These are phyloP conservation scores for Trichoderma orchidacearum DNA, from an alignment of 495 filamentous ascomycete genomes.

Conservation along the genomic window DNA sequence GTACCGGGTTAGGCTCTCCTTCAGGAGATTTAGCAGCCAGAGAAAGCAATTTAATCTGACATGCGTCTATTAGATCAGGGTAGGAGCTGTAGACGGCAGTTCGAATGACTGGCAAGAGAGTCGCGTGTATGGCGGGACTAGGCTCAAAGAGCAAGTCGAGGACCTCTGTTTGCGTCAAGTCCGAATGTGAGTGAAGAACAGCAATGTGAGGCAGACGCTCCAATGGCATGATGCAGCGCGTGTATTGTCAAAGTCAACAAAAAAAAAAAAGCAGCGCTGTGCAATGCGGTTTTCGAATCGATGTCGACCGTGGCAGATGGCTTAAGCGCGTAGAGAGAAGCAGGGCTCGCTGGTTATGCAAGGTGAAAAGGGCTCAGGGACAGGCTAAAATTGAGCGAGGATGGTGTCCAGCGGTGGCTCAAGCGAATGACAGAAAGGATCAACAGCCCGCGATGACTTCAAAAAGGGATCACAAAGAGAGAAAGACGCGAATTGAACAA, in stretches of 20 bases:
- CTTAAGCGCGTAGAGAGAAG: no score
- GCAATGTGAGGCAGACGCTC: conserved; percentile 35
- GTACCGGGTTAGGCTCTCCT: conserved; percentile 6
- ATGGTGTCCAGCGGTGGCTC: no score
- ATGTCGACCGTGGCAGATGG: no score
- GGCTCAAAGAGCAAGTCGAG: conserved; percentile 86
- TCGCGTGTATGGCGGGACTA: conserved; percentile 54
- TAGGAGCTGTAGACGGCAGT: conserved; percentile 41
- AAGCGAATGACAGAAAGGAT: neutral
- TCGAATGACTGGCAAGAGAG: conserved; percentile 53
- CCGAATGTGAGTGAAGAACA: conserved; percentile 37
- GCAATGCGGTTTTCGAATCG: no score
- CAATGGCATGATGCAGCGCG: conserved; percentile 1
- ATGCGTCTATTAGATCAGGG: conserved; percentile 12
- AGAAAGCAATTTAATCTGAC: conserved; percentile 35
- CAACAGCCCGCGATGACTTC: no score
- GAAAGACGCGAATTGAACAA: neutral
- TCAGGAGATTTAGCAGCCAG: neutral
- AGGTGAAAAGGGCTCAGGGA: no score
- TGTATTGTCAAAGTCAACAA: neutral
- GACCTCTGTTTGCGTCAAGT: conserved; percentile 40
- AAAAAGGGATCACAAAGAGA: no score
- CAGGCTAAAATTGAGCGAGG: no score
- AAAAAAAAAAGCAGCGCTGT: no score
- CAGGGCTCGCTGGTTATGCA: no score